phyloP scores from a whole-genome alignment of 495 filamentous ascomycete genomes.

The Cairneyella variabilis region DNA sequence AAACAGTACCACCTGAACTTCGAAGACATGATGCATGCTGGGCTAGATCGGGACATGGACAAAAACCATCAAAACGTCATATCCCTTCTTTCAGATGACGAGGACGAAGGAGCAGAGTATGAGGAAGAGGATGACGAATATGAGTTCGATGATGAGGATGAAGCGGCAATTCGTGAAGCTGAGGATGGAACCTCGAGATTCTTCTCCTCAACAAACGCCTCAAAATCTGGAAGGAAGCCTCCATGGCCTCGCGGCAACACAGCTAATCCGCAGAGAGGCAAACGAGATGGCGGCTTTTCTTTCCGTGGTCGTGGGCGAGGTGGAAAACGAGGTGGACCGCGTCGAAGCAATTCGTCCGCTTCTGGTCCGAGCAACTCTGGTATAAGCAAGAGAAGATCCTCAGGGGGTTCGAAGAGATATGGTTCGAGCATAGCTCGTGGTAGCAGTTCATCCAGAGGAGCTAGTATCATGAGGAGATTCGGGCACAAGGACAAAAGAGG shows the following conservation, averaged over 20 bases:
- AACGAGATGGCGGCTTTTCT: neutral
- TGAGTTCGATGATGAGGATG: constrained; percentile 9
- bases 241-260: neutral
- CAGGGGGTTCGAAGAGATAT: constrained; percentile 7
- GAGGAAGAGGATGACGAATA: constrained; percentile 42
- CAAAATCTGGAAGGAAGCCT: neutral
- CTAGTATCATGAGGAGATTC: neutral
- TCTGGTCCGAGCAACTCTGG: constrained; percentile 8
- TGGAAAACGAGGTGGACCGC: neutral
- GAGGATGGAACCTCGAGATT: constrained; percentile 15
- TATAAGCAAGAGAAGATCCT: constrained; percentile 5
- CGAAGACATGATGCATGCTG: constrained; percentile 45
- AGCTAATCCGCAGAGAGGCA: neutral
- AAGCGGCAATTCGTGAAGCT: neutral
- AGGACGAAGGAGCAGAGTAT: constrained; percentile 40
- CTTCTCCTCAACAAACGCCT: neutral
- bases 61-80: constrained; percentile 64
- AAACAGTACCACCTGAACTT: constrained; percentile 52
- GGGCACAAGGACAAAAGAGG: neutral
- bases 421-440: neutral
- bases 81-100: constrained; percentile 55
- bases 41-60: constrained; percentile 22
- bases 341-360: constrained; percentile 5
- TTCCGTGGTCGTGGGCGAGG: too few relatives aligned
- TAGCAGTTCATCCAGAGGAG: neutral